Evolutionary conservation across 2,329 filamentous ascomycete species (phyloP), one percentile per base, ranked within the genome.

Genomic region (Aspergillus tamarii): DNA sequence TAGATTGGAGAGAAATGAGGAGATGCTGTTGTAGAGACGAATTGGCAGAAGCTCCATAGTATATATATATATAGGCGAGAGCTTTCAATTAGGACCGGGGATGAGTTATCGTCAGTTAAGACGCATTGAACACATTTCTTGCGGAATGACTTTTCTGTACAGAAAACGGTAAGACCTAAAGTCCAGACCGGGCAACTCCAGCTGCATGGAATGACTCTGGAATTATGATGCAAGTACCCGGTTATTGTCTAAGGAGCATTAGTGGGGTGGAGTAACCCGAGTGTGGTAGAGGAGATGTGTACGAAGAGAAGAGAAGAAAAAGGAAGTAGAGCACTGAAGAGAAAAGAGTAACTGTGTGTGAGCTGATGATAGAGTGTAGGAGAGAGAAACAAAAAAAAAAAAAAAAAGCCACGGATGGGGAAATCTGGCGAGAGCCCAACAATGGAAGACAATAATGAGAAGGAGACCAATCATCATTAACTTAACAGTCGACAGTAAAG

Each of bases 61-160:
- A 67, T 70, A 70, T 26, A 67, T 70, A 70, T 26, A 26, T 68
- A 70, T 68, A 68, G 66, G 55, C 39, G 46, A 30, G n/a, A 64
- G 53, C 60, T 66, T 69, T 64, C 52, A 54, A 66, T 59, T 34
- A 48, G 53, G 60, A 64, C 67, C 45, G 57, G 59, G 48, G 46
- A 62, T 36, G 54, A 63, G 41, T 39, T 34, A 55, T 57, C 56
- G 60, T 57, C 61, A 61, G 62, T 59, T 23, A 64, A 55, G 59
- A 61, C 45, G 45, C 55, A 59, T 60, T 63, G 65, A 64, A 59
- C 61, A 50, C 64, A 67, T 67, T 64, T 34, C 32, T 34, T 34
- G 32, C 32, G 32, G 32, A 11, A 34, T 34, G 56, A 46, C 43
- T 62, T 61, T 61, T 63, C 58, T 53, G 54, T 61, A 60, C 41